Base-by-base conservation (phyloP, 352 stramenopile species). In the Phytophthora sp. region DNA sequence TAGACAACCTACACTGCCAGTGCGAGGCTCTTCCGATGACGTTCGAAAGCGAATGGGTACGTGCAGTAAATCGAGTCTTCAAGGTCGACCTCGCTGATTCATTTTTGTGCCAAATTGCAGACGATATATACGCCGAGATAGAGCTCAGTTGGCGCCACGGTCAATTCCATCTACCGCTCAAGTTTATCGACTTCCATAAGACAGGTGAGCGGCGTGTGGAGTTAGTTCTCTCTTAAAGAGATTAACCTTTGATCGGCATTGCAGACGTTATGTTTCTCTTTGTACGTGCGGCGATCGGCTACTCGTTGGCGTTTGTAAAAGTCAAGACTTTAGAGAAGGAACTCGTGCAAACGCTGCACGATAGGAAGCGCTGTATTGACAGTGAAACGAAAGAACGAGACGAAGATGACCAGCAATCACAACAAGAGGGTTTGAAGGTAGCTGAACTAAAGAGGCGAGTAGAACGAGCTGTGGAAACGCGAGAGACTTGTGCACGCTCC, bases 231-330 rank as follows among this genome's bases (percentile, higher is more conserved):
- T n/a, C n/a, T n/a, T n/a, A n/a, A n/a, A n/a, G n/a, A n/a, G n/a
- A n/a, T n/a, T n/a, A n/a, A n/a, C n/a, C n/a, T n/a, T n/a, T n/a
- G n/a, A n/a, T n/a, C n/a, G n/a, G n/a, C n/a, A n/a, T n/a, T n/a
- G n/a, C n/a, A 88, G 85, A 93, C 16, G 82, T 86, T 44, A 86
- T 92, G 78, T 89, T 88, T 57, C 63, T 80, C 39, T 94, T 91
- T 30, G 78, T 88, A 1, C 79, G 80, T 23, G 80, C 86, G 3
- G 81, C 79, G 9, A 82, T 91, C 16, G 76, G 74, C n/a, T 91
- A 91, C 49, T 74, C 80, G 9, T 55, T 91, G 35, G 66, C 82
- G 21, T 90, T 89, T 26, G 71, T 92, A 20, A 79, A 84, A 18
- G 71, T 82, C 7, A 82, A 87, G 41, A 68, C 63, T 16, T 39